These are phyloP conservation scores for Sapria himalayana DNA, from an alignment of 345 rosid species.

Conservation along the genomic window DNA sequence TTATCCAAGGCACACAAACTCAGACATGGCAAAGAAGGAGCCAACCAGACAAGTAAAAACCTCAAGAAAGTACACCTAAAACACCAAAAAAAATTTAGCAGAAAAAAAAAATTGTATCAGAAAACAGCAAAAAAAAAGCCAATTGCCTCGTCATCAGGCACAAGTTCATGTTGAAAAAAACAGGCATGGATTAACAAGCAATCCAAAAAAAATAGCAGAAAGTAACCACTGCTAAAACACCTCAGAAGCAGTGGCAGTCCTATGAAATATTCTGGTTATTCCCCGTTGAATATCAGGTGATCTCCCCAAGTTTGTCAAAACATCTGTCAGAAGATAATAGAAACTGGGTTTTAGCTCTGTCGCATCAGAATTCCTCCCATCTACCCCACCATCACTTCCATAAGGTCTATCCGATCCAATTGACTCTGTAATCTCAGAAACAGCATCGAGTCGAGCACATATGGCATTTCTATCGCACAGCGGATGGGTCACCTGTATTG, in stretches of 20 bases:
- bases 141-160: too few species aligned
- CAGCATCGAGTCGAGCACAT: conserved; percentile 89
- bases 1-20: too few species aligned
- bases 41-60: too few species aligned
- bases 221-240: too few species aligned
- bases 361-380: conserved; percentile 20
- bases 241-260: conserved; percentile 76
- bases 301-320: conserved; percentile 56
- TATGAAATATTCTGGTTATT: conserved; percentile 81
- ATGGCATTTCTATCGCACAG: conserved; percentile 66
- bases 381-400: conserved; percentile 14
- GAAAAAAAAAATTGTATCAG: too few species aligned
- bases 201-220: too few species aligned
- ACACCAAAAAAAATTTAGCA: too few species aligned
- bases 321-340: conserved; percentile 35
- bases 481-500: conserved; percentile 74
- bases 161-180: too few species aligned
- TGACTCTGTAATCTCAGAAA: conserved; percentile 75
- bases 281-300: conserved; percentile 89
- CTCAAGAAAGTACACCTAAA: too few species aligned
- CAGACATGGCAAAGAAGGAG: too few species aligned
- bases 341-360: conserved; percentile 22
- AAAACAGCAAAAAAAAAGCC: too few species aligned
- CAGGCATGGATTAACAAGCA: too few species aligned
- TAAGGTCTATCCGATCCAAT: conserved; percentile 42